Base-by-base conservation (phyloP, 2,329 filamentous ascomycete species). In the Coniochaeta sp. region DNA sequence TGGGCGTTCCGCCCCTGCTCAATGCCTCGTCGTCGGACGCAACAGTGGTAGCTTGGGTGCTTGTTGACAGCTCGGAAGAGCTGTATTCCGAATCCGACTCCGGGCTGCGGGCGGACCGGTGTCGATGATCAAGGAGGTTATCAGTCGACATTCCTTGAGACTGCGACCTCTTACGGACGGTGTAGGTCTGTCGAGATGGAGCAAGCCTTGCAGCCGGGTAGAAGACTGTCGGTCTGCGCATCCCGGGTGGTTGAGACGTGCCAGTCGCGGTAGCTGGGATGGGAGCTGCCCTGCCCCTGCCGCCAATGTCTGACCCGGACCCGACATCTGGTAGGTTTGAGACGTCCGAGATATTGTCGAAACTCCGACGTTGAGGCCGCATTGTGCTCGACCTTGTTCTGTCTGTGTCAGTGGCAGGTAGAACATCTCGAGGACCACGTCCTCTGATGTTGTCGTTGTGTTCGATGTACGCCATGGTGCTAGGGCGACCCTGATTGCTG, bases 1-100 rank as follows among this genome's bases (percentile, higher is more conserved):
- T 52, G 47, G 30, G 30, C 2, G 19, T 30, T n/a, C 24, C 24
- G 10, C 47, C 47, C 7, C 22, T 12, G n/a, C 54, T 24, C 4
- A 36, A 6, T 3, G n/a, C 36, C 69, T 58, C 58, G 22, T 62
- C 64, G 10, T 60, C 70, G 8, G 73, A 75, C 60, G 68, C 65
- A 40, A 75, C 71, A 26, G 72, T 75, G 7, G 74, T 75, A 34
- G 73, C 73, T 56, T 75, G 67, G 3, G 74, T 76, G 62, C 70
- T 75, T 56, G 70, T 63, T 7, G 73, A 75, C 36, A 75, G 68
- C 26, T 74, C 72, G 0, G 73, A 75, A 0, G 69, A 70, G 10
- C 68, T 68, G 7, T 72, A 74, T 57, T 72, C 70, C 22, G 73
- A 71, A 60, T 75, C 73, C 12, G 72, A 74, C 59, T 74, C 72